Percentiles rank a stretch among this genome's conserved stretches.
These are phyloP conservation scores for Fusarium vanettenii DNA, from an alignment of 2,329 filamentous ascomycete species.

Conservation along the genomic window DNA sequence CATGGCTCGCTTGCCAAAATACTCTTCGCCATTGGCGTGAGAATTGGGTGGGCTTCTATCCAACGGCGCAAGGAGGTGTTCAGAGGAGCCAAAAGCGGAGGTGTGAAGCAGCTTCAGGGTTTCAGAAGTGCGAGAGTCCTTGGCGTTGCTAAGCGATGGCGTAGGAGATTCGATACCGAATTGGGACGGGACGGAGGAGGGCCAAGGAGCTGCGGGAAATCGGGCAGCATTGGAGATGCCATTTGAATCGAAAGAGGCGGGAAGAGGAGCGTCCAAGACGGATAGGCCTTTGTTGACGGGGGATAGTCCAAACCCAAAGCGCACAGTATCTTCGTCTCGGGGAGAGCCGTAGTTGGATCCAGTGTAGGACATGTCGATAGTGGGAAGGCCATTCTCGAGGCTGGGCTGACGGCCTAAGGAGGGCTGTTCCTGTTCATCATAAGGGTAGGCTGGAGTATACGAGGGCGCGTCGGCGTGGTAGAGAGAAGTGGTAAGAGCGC, in stretches of 20 bases:
- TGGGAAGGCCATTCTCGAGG: slow-evolving; percentile 66
- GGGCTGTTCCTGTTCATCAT: slow-evolving; percentile 57
- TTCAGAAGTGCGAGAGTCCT: slow-evolving; percentile 70
- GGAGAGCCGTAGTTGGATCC: slow-evolving; percentile 83
- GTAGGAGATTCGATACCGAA: slow-evolving; percentile 91
- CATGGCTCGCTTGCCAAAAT: slow-evolving; percentile 78
- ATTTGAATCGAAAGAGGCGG: slow-evolving; percentile 95
- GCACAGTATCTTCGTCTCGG: slow-evolving; percentile 70
- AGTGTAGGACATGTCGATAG: slow-evolving; percentile 69
- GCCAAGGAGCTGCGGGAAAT: slow-evolving; percentile 82
- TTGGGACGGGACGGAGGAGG: slow-evolving; percentile 90
- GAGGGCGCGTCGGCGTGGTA: slow-evolving; percentile 58
- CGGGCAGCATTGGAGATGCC: slow-evolving; percentile 92
- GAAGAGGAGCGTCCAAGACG: slow-evolving; percentile 91
- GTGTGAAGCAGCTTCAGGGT: slow-evolving; percentile 73
- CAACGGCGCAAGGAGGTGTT: slow-evolving; percentile 68
- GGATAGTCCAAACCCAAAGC: slow-evolving; percentile 80
- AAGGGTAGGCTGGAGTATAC: slow-evolving; percentile 53
- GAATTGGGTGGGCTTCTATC: slow-evolving; percentile 61
- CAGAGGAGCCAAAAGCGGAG: slow-evolving; percentile 75
- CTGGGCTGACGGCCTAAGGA: slow-evolving; percentile 61
- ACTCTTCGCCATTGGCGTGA: slow-evolving; percentile 66
- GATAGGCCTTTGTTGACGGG: slow-evolving; percentile 80
- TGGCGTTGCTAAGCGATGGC: slow-evolving; percentile 73
- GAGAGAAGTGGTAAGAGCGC: slow-evolving; percentile 71